Percentiles rank a stretch among this genome's conserved stretches.
Conservation (phyloP, 2,329 filamentous ascomycete genomes). For the Exophiala calicioides region DNA sequence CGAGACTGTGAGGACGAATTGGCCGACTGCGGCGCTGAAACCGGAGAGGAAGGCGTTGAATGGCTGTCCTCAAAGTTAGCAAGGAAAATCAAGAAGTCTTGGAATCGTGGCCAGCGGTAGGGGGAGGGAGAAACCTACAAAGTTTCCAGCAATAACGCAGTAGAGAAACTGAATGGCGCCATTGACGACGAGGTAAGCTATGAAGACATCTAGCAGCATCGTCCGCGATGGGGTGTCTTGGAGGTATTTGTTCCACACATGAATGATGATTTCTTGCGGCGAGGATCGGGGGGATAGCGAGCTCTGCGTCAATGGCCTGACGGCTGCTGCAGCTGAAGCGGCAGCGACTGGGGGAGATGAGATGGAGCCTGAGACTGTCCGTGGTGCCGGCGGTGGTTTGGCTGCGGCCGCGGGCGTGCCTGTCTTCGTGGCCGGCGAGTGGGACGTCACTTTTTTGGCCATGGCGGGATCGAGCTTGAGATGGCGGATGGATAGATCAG, state of each 20-base stretch:
- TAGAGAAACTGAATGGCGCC: constrained; percentile 93
- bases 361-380: constrained; percentile 25
- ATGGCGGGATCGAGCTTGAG: constrained; percentile 13
- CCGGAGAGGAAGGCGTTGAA: constrained; percentile 98
- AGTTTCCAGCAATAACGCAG: constrained; percentile 89
- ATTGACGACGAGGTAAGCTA: constrained; percentile 81
- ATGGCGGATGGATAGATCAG: background rate
- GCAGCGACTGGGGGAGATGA: constrained; percentile 32
- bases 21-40: constrained; percentile 90
- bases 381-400: constrained; percentile 32
- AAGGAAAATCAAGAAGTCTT: background rate
- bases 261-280: constrained; percentile 61
- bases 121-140: constrained; percentile 63
- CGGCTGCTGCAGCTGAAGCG: too few relatives aligned
- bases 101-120: too few relatives aligned
- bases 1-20: constrained; percentile 91
- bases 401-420: constrained; percentile 31
- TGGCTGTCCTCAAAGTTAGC: constrained; percentile 59
- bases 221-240: constrained; percentile 82
- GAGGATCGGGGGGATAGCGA: constrained; percentile 43
- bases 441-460: constrained; percentile 23
- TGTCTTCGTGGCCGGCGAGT: constrained; percentile 32
- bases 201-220: constrained; percentile 88
- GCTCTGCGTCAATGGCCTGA: constrained; percentile 27
- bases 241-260: constrained; percentile 76